phyloP scores from a whole-genome alignment of 352 stramenopile species.

The Phytophthora capsici region DNA sequence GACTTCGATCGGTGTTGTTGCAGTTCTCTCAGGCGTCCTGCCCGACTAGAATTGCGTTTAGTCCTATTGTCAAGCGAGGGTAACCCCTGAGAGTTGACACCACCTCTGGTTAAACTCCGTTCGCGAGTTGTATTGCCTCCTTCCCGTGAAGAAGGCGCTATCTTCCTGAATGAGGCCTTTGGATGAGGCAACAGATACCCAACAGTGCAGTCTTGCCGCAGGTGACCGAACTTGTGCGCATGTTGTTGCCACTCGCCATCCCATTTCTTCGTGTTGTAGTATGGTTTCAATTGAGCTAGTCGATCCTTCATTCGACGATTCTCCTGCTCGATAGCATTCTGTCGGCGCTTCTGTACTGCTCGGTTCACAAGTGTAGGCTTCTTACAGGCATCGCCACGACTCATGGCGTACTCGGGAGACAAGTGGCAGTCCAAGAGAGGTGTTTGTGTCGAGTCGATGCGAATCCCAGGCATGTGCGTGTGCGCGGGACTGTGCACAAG shows the following conservation, averaged over 20 bases:
- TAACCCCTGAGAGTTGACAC: conserved; percentile 5
- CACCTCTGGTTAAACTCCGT: conserved; percentile 6
- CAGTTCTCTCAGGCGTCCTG: conserved; percentile 19
- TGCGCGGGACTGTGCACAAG: conserved; percentile 53
- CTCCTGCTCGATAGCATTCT: conserved; percentile 67
- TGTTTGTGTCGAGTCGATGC: conserved; percentile 67
- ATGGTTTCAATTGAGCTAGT: conserved; percentile 61
- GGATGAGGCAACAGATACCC: conserved; percentile 63
- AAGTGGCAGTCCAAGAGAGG: conserved; percentile 81
- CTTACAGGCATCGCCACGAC: conserved; percentile 69
- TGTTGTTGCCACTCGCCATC: conserved; percentile 74
- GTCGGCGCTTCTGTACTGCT: conserved; percentile 53
- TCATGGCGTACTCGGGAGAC: conserved; percentile 65
- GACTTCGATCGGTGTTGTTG: conserved; percentile 5
- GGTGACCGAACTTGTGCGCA: conserved; percentile 59
- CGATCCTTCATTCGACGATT: conserved; percentile 68
- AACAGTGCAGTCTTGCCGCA: conserved; percentile 72
- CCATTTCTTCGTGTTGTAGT: conserved; percentile 79
- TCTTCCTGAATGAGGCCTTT: conserved; percentile 29
- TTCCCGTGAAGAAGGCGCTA: conserved; percentile 6
- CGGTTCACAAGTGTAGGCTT: conserved; percentile 73
- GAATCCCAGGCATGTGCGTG: conserved; percentile 74
- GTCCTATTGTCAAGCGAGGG: conserved; percentile 27
- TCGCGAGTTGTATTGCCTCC: conserved; percentile 24
- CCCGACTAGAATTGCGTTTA: conserved; percentile 22